phyloP scores from a whole-genome alignment of 2,329 filamentous ascomycete genomes.

The Xylariomycetidae sp. region DNA sequence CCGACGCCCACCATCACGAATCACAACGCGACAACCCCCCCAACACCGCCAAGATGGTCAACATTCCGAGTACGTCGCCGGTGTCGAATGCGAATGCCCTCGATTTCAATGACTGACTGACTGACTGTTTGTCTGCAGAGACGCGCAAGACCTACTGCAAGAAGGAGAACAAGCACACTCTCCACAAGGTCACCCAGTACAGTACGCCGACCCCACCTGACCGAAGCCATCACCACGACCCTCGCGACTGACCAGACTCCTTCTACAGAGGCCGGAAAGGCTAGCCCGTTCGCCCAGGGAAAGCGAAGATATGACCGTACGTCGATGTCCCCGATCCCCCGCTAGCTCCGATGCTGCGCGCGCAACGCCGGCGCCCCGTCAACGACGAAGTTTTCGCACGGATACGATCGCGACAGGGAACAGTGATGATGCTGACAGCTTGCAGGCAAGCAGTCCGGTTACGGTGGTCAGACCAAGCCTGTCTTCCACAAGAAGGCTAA shows the following conservation, averaged over 20 bases:
- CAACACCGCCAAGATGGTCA: slow-evolving; percentile 17
- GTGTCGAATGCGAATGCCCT: neutral
- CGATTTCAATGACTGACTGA: neutral
- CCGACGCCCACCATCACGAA: slow-evolving; percentile 11
- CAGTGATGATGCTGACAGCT: neutral
- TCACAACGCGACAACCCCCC: slow-evolving; percentile 7
- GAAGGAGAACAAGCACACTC: slow-evolving; percentile 18
- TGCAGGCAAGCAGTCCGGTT: slow-evolving; percentile 10
- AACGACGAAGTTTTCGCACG: neutral
- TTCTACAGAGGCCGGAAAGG: slow-evolving; percentile 13
- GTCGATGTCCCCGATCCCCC: neutral
- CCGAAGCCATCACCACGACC: neutral
- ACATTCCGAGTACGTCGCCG: slow-evolving; percentile 11
- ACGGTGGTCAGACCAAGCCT: slow-evolving; percentile 98
- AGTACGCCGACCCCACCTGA: slow-evolving; percentile 1
- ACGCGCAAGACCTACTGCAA: slow-evolving; percentile 15
- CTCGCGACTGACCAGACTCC: neutral
- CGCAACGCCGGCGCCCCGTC: neutral
- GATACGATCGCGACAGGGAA: too few species aligned
- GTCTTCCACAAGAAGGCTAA: slow-evolving; percentile 47
- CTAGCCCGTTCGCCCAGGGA: slow-evolving; percentile 16
- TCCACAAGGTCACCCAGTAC: slow-evolving; percentile 18
- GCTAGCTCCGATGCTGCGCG: neutral
- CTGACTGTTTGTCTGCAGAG: slow-evolving; percentile 1
- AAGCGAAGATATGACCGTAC: slow-evolving; percentile 5